Base-by-base conservation (phyloP, 2,329 filamentous ascomycete species). In the Scedosporium boydii region DNA sequence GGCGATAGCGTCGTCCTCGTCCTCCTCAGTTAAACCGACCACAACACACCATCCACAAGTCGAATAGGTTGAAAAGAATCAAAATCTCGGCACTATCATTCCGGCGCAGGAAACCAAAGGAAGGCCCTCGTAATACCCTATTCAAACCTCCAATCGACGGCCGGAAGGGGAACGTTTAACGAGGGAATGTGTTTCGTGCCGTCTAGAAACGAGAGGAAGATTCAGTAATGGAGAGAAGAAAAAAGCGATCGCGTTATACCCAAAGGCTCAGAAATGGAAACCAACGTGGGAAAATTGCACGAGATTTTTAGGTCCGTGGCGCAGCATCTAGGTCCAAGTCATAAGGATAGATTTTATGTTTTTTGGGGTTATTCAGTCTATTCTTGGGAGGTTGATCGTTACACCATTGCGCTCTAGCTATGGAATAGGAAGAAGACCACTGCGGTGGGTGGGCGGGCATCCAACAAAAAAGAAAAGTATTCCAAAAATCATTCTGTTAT, bases 1-100 rank as follows among this genome's bases (percentile, higher is more conserved):
- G 91, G 91, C 64, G 91, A 96, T 73, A 92, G 89, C 56, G 91
- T 96, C 67, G 93, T 96, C 70, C 79, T 96, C 68, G 91, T 96
- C 64, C 79, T 96, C 69, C 80, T 96, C 72, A 93, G 89, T 79
- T 93, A 70, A 71, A 60, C 57, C 58, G 27, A 27, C 34, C 29
- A 14, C 14, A 53, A 21, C 55, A 29, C 10, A 21, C 16, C 34
- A 27, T 59, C 58, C 60, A 48, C 51, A 55, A 67, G 21, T 29
- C 63, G 60, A 63, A n/a, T 6, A 26, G 38, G 4, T 27, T 23
- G 41, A n/a, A 23, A 12, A 38, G 34, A 38, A 38, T 38, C 34
- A 38, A 3, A 38, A 29, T 29, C 27, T 38, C 34, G 34, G 9
- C 34, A 38, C 34, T 3, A 38, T 38, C 34, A 38, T 12, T 10